Evolutionary conservation across 805 yeast species (phyloP), one percentile per base, ranked within the genome.

Genomic region (Saturnispora silvae): DNA sequence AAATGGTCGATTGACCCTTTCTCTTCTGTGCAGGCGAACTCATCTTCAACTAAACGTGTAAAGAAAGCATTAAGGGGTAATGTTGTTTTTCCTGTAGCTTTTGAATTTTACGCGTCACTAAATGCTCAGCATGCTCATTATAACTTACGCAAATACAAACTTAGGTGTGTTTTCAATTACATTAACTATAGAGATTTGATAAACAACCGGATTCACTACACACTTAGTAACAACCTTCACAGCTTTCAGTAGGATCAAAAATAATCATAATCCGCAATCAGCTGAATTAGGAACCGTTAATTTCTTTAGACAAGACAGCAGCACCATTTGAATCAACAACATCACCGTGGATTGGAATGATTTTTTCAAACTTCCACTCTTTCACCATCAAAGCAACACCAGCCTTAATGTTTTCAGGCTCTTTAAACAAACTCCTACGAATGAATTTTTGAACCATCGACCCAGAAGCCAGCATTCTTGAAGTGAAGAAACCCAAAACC

Each of bases 321-420:
- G 54, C 53, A 9, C 57, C 71, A 33, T 55, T 51, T 6, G 52
- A 47, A 19, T 69, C 72, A 39, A 76, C 59, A 9, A 73, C 61
- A 44, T 68, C 69, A 9, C 83, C 84, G 49, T 77, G 84, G 45
- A 77, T 70, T 47, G 66, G 57, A 27, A 77, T 68, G 34, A 74
- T 57, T 14, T 60, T 57, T 11, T 67, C 66, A 42, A 73, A 67
- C 28, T 67, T 66, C 71, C 71, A 66, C 8, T 47, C 38, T 25
- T 56, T 38, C 15, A 65, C 48, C 19, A 60, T 50, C 24, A 50
- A 45, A 20, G 58, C 43, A 16, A 65, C 56, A 13, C 40, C 44
- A 14, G 29, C 28, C 26, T 28, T 33, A 20, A 38, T 37, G 26
- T 19, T 25, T 10, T 20, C 22, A 16, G 15, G 13, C 39, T 52